phyloP scores from a whole-genome alignment of 2,329 filamentous ascomycete species.

The Fusarium sp. region DNA sequence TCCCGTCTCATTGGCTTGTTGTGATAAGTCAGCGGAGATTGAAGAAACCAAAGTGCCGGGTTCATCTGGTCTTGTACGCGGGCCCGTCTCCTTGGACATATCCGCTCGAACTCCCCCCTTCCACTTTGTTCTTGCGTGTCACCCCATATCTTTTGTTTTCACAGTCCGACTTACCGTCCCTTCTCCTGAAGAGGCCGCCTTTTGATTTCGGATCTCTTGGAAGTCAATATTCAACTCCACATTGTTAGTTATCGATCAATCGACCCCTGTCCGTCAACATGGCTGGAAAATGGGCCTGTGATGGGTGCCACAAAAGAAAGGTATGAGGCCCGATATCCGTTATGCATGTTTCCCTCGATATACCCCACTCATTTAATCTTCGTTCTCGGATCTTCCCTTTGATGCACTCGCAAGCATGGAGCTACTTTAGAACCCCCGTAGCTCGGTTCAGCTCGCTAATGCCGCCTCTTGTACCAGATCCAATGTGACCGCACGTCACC shows the following conservation, averaged over 20 bases:
- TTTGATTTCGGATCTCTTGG: background rate
- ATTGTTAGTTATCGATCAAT: background rate
- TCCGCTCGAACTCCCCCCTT: background rate
- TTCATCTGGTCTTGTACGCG: background rate
- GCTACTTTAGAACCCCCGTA: background rate
- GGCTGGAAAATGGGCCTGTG: background rate
- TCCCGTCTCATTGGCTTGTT: rapidly evolving
- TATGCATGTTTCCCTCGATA: background rate
- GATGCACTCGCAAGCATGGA: background rate
- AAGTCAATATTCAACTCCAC: background rate
- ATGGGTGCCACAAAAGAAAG: background rate
- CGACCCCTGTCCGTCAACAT: background rate
- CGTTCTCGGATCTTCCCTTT: background rate
- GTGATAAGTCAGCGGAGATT: background rate
- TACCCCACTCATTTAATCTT: background rate
- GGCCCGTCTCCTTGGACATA: background rate
- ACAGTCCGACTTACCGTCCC: background rate
- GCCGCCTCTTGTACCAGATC: background rate
- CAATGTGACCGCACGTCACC: background rate
- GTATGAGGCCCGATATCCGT: background rate
- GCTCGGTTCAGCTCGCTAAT: background rate
- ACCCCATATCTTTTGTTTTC: background rate
- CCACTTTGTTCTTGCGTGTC: background rate
- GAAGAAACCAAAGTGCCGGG: background rate
- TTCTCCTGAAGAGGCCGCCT: background rate